Percentiles rank a stretch among this genome's conserved stretches.
phyloP scores from a whole-genome alignment of 192 early-diverging fungal species.

The Globomyces pollinis-pini region DNA sequence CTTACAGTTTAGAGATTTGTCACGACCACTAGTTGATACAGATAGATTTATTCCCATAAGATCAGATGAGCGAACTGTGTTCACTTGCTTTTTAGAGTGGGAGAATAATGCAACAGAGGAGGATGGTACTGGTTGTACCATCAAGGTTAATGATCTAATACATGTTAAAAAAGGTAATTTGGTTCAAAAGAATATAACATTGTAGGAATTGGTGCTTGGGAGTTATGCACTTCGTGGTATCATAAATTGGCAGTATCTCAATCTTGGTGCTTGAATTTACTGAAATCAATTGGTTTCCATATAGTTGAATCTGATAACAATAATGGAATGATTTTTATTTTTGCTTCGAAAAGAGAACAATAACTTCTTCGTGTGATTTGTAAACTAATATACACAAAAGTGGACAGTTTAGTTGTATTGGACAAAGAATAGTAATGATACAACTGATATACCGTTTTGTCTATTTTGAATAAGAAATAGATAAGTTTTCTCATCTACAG shows the following conservation, averaged over 20 bases:
- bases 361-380: no score
- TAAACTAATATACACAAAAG: no score
- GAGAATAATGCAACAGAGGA: constrained; percentile 5
- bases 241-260: constrained; percentile 17
- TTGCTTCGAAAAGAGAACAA: no score
- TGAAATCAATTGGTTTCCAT: not conserved
- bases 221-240: constrained; percentile 25
- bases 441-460: no score
- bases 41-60: constrained; percentile 32
- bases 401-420: no score
- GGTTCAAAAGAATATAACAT: not conserved
- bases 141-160: constrained; percentile 24
- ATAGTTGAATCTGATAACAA: no score
- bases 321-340: no score
- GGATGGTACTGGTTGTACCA: constrained; percentile 15
- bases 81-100: constrained; percentile 34
- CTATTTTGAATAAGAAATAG: no score
- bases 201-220: constrained; percentile 25
- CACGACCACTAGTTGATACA: constrained; percentile 7
- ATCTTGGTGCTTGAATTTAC: no score
- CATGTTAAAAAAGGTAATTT: constrained; percentile 23
- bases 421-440: no score
- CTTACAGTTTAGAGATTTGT: constrained; percentile 20
- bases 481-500: no score
- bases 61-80: constrained; percentile 23